Evolutionary conservation across 768 basidiomycete species (phyloP).

Genomic region (Dentipellis fragilis): DNA sequence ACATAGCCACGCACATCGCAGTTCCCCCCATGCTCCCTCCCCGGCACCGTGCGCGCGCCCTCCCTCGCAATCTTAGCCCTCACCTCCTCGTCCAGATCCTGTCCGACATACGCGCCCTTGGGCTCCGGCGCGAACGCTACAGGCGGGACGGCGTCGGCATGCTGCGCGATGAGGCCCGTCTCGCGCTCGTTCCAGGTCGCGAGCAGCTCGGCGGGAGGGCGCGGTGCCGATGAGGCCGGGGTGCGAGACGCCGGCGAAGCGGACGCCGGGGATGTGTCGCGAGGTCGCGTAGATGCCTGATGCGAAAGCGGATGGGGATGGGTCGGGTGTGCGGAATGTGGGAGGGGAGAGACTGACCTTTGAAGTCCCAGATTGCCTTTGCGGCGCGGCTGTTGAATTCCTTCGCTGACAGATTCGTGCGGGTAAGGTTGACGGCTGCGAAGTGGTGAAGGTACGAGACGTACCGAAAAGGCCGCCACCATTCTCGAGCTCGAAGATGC

Average conservation of each 20-base stretch:
- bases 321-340: not conserved
- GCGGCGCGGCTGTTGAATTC: conserved; percentile 64
- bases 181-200: conserved; percentile 71
- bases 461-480: conserved; percentile 64
- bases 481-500: conserved; percentile 66
- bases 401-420: conserved; percentile 29
- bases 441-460: not conserved
- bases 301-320: not conserved
- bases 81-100: conserved; percentile 40
- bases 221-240: conserved; percentile 73
- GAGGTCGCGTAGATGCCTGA: conserved; percentile 62
- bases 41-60: conserved; percentile 67
- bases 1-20: conserved; percentile 43
- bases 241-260: conserved; percentile 70
- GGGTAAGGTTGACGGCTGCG: not conserved
- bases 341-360: conserved; percentile 28
- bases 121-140: conserved; percentile 57
- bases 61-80: conserved; percentile 46
- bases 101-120: conserved; percentile 58
- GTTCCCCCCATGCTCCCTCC: conserved; percentile 73
- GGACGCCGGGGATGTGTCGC: conserved; percentile 70
- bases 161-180: conserved; percentile 45
- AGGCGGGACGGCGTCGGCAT: conserved; percentile 43
- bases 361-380: conserved; percentile 77
- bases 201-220: conserved; percentile 61